These are phyloP conservation scores for Penicillium sp. DNA, from an alignment of 2,329 filamentous ascomycete genomes.

Conservation along the genomic window DNA sequence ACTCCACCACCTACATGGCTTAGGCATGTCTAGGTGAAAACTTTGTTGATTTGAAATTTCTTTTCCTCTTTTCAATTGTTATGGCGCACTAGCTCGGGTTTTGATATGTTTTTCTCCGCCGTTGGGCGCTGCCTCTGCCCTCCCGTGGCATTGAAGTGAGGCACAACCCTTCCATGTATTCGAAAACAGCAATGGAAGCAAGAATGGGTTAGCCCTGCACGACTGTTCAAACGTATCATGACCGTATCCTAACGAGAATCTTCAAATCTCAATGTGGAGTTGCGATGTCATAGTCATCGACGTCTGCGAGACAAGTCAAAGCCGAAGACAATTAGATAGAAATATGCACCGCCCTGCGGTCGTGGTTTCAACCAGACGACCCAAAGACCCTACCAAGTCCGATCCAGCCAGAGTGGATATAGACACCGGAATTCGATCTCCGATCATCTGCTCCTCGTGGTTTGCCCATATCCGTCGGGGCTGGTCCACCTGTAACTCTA, in stretches of 20 bases:
- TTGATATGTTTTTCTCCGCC: slow-evolving; percentile 29
- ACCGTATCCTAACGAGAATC: neutral
- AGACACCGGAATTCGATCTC: slow-evolving; percentile 4
- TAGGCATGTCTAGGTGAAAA: slow-evolving; percentile 24
- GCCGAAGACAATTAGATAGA: neutral
- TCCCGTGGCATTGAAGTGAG: slow-evolving; percentile 8
- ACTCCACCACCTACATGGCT: slow-evolving; percentile 90
- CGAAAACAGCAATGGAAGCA: slow-evolving; percentile 27
- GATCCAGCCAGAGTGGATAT: neutral
- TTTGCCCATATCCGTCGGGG: neutral
- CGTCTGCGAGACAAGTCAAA: neutral
- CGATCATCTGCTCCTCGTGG: neutral
- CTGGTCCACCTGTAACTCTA: neutral
- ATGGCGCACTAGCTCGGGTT: slow-evolving; percentile 38
- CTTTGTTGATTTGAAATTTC: slow-evolving; percentile 11
- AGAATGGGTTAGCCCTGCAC: slow-evolving; percentile 17
- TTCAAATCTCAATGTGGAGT: neutral
- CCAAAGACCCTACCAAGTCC: slow-evolving; percentile 1
- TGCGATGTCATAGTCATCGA: neutral
- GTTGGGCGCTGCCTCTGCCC: slow-evolving; percentile 18
- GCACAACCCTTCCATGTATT: slow-evolving; percentile 15
- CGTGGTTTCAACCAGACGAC: neutral
- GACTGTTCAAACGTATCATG: neutral
- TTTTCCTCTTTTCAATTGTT: slow-evolving; percentile 21
- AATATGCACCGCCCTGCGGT: neutral